Evolutionary conservation across 345 rosid genomes (phyloP), one percentile per base, ranked within the genome.

Genomic region (Citrus australasica): DNA sequence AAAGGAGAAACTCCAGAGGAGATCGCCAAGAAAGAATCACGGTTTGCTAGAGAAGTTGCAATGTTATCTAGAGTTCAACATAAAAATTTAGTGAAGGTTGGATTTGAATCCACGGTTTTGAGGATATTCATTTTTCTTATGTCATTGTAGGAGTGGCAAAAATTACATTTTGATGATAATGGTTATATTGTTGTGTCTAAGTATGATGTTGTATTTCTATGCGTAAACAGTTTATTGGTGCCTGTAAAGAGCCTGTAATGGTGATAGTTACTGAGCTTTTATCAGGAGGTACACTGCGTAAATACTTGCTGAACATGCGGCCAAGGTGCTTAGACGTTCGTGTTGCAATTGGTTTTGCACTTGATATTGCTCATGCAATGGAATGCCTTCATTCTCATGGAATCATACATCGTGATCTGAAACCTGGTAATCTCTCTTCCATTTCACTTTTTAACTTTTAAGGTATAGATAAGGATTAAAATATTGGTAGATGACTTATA

Each of bases 381-480:
- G 99, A 95, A 83, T 93, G 98, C 87, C 83, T 95, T 81, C 98
- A 95, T 83, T 88, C 97, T 19, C 98, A 93, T 79, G 99, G 97
- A 78, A 92, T 95, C 85, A 93, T 95, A 80, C 99, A 95, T 82
- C 95, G 98, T 37, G 99, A 95, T 90, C 89, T 95, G 35, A 95
- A 95, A 84, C 98, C 99, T 5, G 98, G 99, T 93, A 91, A 78
- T 42, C 28, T 78, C 56, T 37, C 22, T 74, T 77, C 59, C 9
- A 4, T 40, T 82, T 66, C 56, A 7, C 53, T 28, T 70, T 48
- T 55, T 62, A 19, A 51, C 68, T 67, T 40, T 33, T 56, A 58
- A 4, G 22, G 48, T 42, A 35, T 59, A 53, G 59, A 51, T 24
- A 24, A 48, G 7, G 27, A n/a, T 80, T 53, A 76, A 81, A 79